These are phyloP conservation scores for Tylopilus sp. DNA, from an alignment of 1,284 basidiomycete genomes.

Conservation along the genomic window DNA sequence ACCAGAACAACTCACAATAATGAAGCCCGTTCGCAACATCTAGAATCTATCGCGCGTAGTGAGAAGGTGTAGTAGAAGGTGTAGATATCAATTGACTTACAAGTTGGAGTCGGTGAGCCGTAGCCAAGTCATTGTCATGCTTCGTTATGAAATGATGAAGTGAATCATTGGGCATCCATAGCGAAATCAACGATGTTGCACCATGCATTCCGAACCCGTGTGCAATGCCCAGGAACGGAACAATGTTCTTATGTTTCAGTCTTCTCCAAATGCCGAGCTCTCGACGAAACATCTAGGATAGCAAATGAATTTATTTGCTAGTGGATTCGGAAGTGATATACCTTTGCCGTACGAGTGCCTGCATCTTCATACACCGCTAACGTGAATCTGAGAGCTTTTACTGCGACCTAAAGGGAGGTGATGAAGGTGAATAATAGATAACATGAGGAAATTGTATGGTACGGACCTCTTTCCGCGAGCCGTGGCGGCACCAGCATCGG, in stretches of 20 bases:
- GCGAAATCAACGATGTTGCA: constrained; percentile 25
- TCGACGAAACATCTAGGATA: constrained; percentile 9
- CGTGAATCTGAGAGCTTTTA: background rate
- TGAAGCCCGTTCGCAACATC: constrained; percentile 22
- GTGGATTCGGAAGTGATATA: background rate
- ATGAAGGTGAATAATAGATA: background rate
- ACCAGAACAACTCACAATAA: constrained; percentile 21
- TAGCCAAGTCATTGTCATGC: constrained; percentile 1
- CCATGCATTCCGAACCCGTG: constrained; percentile 24
- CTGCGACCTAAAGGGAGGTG: background rate
- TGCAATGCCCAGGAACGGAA: constrained; percentile 30
- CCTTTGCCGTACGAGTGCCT: background rate
- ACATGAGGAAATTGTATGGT: too few species aligned
- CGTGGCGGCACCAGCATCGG: background rate
- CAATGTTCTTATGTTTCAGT: constrained; percentile 23
- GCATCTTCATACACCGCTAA: background rate
- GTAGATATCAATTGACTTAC: constrained; percentile 15
- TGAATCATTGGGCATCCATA: constrained; percentile 30
- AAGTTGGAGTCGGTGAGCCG: constrained; percentile 12
- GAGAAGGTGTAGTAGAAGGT: background rate
- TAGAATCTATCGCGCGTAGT: background rate
- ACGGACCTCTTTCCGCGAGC: background rate
- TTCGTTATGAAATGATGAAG: constrained; percentile 18
- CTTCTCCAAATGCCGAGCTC: constrained; percentile 36
- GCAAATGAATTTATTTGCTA: background rate